A percentile compares a stretch with the other conserved stretches of the same genome.
These are phyloP conservation scores for Nicotiana paniculata DNA, from an alignment of 257 asterid genomes.

Conservation along the genomic window DNA sequence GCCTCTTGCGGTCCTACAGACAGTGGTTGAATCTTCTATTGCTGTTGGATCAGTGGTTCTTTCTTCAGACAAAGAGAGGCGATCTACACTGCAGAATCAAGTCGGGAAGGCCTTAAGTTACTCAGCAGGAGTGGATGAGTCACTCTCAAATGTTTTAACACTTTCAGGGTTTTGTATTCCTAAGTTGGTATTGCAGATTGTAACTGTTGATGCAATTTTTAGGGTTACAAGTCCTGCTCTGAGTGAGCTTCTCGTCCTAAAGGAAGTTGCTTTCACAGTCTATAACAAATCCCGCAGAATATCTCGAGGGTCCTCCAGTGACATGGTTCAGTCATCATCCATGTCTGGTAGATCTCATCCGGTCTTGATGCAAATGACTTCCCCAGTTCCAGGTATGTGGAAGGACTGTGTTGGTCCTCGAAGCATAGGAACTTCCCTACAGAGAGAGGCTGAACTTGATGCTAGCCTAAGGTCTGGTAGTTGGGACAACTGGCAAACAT, in stretches of 20 bases:
- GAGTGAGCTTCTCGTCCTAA: slow-evolving; percentile 71
- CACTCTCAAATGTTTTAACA: slow-evolving; percentile 79
- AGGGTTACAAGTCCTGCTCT: slow-evolving; percentile 88
- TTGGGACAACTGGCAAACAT: slow-evolving; percentile 96
- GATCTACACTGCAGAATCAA: slow-evolving; percentile 85
- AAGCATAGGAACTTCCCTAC: slow-evolving; percentile 55
- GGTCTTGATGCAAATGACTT: slow-evolving; percentile 61
- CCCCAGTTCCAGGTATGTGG: slow-evolving; percentile 88
- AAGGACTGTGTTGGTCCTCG: slow-evolving; percentile 84
- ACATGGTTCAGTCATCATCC: slow-evolving; percentile 44
- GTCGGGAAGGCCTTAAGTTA: slow-evolving; percentile 92
- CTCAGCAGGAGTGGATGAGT: slow-evolving; percentile 83
- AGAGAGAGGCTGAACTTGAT: slow-evolving; percentile 88
- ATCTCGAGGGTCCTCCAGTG: slow-evolving; percentile 65
- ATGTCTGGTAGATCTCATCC: slow-evolving; percentile 68
- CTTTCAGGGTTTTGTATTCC: slow-evolving; percentile 91
- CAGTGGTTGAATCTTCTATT: slow-evolving; percentile 83
- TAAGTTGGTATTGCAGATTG: slow-evolving; percentile 88
- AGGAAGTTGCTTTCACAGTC: slow-evolving; percentile 95
- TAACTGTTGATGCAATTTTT: slow-evolving; percentile 91
- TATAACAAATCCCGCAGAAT: slow-evolving; percentile 89
- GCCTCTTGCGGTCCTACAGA: slow-evolving; percentile 89
- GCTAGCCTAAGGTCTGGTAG: slow-evolving; percentile 71
- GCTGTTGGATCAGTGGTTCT: slow-evolving; percentile 84
- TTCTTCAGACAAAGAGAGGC: slow-evolving; percentile 86